phyloP scores from a whole-genome alignment of 1,139 yeast species.

The Tardiomyces blankii region DNA sequence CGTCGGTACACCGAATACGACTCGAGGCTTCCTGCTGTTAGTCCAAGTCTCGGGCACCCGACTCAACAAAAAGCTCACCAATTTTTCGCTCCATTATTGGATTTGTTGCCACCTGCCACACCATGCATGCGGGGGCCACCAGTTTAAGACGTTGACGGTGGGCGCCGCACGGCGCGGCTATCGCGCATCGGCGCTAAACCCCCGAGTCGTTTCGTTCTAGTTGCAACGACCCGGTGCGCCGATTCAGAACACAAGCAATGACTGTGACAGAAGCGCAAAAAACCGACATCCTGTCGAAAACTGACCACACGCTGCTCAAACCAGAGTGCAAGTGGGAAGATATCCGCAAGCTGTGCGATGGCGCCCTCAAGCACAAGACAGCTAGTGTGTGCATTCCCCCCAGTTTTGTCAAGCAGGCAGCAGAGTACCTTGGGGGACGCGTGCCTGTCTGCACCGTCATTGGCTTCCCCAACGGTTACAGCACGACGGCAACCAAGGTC shows the following conservation, averaged over 20 bases:
- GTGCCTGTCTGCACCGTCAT: not conserved
- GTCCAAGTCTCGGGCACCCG: not conserved
- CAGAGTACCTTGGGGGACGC: not conserved
- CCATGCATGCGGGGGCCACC: too few relatives aligned
- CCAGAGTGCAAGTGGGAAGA: not conserved
- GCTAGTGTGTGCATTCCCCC: not conserved
- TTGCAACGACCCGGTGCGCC: too few relatives aligned
- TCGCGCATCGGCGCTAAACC: too few relatives aligned
- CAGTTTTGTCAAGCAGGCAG: not conserved
- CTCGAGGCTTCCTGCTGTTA: slow-evolving; percentile 7
- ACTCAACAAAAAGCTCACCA: too few relatives aligned
- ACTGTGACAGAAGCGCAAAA: not conserved
- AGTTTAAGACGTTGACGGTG: too few relatives aligned
- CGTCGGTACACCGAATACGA: slow-evolving; percentile 9
- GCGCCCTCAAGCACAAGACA: not conserved
- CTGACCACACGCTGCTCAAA: not conserved
- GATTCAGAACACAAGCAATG: too few relatives aligned
- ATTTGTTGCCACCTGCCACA: too few relatives aligned
- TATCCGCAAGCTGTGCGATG: not conserved
- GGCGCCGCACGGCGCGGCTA: too few relatives aligned
- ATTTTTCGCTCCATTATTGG: too few relatives aligned
- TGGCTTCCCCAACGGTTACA: not conserved
- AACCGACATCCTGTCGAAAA: not conserved
- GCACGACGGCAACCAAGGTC: not conserved
- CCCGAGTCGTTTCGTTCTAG: too few relatives aligned